Base-by-base conservation (phyloP, 2,329 filamentous ascomycete genomes). In the Apiospora sp. region DNA sequence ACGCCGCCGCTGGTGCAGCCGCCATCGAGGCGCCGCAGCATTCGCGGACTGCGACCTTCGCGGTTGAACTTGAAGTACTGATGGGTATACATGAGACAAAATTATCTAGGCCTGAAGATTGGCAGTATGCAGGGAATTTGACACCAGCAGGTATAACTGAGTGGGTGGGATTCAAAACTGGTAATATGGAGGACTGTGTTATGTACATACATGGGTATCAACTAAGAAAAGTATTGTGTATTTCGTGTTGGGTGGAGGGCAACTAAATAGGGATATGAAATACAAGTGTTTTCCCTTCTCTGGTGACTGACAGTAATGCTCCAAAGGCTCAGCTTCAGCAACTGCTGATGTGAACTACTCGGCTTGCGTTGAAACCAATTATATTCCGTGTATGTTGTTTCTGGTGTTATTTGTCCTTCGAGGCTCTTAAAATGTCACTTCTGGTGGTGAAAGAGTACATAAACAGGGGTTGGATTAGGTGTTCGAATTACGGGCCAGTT, bases 1-100 rank as follows among this genome's bases (percentile, higher is more conserved):
- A 64, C 58, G 58, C 58, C 58, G 34, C 58, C 58, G 19, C 8
- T 64, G 34, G 58, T 64, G 58, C 30, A 64, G 58, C 58, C 58
- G 58, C 58, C 58, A 2, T 41, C 58, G 19, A 4, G 34, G 19
- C 58, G 58, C 30, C 58, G 58, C 16, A 41, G 58, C 58, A n/a
- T 41, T 8, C 58, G 58, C 3, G 58, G 34, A 4, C 34, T 64
- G 58, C 34, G 58, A 4, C 30, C 34, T 10, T 64, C 30, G 34
- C 41, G 34, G 34, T 13, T 64, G 58, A 41, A 41, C 4, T 7
- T 64, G 58, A 64, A 64, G 58, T 41, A 19, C 6, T 30, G n/a
- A 10, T 7, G 7, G 10, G 58, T n/a, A 14, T 51, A 0, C 5
- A 14, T 22, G 19, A 4, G 30, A 19, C 4, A 12, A 7, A 37